Percentiles rank a stretch among this genome's conserved stretches.
phyloP scores from a whole-genome alignment of 1,284 basidiomycete species.

The Naganishia cerealis region DNA sequence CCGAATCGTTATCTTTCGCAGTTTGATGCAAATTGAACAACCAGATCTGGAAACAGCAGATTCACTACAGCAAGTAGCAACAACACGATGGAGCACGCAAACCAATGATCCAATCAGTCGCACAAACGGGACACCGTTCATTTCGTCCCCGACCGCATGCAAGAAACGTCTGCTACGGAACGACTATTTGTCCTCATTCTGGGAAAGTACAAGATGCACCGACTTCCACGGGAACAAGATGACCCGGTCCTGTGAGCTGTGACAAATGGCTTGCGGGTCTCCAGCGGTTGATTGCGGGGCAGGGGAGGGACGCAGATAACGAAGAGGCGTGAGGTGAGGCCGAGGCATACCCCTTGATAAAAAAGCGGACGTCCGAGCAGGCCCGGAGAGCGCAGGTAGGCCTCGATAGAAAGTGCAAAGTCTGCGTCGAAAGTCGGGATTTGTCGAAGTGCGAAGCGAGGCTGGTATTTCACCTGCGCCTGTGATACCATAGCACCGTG shows the following conservation, averaged over 20 bases:
- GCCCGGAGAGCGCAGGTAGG: conserved; percentile 55
- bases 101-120: too few relatives aligned
- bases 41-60: too few relatives aligned
- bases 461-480: background rate
- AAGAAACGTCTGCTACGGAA: conserved; percentile 78
- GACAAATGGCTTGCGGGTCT: conserved; percentile 67
- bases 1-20: too few relatives aligned
- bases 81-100: too few relatives aligned
- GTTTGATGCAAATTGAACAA: too few relatives aligned
- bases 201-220: conserved; percentile 77
- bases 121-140: background rate
- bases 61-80: too few relatives aligned
- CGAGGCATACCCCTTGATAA: conserved; percentile 8
- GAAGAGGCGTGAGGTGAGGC: conserved; percentile 64
- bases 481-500: background rate
- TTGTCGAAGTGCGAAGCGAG: conserved; percentile 36
- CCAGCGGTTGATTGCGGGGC: conserved; percentile 64
- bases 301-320: conserved; percentile 68
- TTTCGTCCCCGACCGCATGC: conserved; percentile 58
- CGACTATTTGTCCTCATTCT: conserved; percentile 78
- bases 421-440: conserved; percentile 56
- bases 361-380: conserved; percentile 27
- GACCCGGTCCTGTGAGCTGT: conserved; percentile 67
- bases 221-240: conserved; percentile 86
- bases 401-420: conserved; percentile 61